Percentiles rank a stretch among this genome's conserved stretches.
Conservation (phyloP, 2,329 filamentous ascomycete genomes). For the Penicillium sp. region DNA sequence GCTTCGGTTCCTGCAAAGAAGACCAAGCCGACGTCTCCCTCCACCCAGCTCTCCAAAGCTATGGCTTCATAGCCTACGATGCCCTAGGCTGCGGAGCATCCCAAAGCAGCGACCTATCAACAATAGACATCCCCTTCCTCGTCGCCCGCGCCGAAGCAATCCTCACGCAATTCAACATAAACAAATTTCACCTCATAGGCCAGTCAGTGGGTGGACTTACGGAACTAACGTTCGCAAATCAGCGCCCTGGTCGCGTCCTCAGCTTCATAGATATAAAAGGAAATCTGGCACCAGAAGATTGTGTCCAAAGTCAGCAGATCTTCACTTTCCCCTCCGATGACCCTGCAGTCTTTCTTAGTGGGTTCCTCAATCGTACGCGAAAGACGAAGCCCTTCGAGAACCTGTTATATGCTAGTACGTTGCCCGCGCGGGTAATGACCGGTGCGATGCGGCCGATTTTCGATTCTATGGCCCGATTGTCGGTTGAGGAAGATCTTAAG, state of each 20-base stretch:
- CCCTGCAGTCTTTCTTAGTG: slow-evolving; percentile 17
- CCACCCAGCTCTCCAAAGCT: too few relatives aligned
- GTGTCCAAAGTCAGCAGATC: slow-evolving; percentile 28
- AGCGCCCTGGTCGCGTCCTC: slow-evolving; percentile 12
- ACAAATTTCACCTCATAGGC: too few relatives aligned
- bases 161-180: too few relatives aligned
- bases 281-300: slow-evolving; percentile 27
- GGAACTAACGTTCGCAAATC: slow-evolving; percentile 19
- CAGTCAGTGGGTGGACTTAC: too few relatives aligned
- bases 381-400: slow-evolving; percentile 8
- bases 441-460: slow-evolving; percentile 22
- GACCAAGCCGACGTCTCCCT: too few relatives aligned
- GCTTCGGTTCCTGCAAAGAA: slow-evolving; percentile 20
- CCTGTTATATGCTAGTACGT: slow-evolving; percentile 21
- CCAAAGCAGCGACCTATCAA: too few relatives aligned
- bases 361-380: slow-evolving; percentile 18
- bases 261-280: slow-evolving; percentile 27
- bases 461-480: slow-evolving; percentile 25
- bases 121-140: too few relatives aligned
- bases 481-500: slow-evolving; percentile 21
- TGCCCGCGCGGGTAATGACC: slow-evolving; percentile 16
- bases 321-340: slow-evolving; percentile 17
- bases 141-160: too few relatives aligned
- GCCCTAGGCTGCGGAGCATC: too few relatives aligned
- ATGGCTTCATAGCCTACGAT: too few relatives aligned